Conservation (phyloP, 148 eudicot genomes). For the Pouteria glomerata region DNA sequence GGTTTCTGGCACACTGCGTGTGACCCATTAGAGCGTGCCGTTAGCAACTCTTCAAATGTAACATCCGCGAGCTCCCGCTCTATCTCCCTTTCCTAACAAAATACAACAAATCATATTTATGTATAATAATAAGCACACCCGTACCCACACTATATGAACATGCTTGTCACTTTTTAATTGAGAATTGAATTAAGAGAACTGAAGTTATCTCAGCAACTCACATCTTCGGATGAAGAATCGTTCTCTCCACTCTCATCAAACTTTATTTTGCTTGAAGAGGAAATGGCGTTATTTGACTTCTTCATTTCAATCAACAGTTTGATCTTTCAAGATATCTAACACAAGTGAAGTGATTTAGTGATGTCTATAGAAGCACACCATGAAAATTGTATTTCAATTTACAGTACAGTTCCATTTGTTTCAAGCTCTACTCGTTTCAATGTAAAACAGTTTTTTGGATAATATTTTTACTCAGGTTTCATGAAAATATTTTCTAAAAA, state of each 20-base stretch:
- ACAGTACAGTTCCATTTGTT: no score
- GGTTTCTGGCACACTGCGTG: constrained; percentile 39
- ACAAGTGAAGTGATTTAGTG: no score
- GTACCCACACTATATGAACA: no score
- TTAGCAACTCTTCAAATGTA: constrained; percentile 74
- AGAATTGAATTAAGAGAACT: not conserved
- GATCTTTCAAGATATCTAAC: no score
- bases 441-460: no score
- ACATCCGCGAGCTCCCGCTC: constrained; percentile 67
- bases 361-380: no score
- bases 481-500: no score
- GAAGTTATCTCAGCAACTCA: constrained; percentile 21
- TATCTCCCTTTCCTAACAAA: constrained; percentile 52
- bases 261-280: constrained; percentile 50
- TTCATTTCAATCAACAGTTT: constrained; percentile 38
- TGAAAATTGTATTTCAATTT: no score
- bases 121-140: not conserved
- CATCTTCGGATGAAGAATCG: constrained; percentile 55
- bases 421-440: no score
- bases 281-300: constrained; percentile 16
- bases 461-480: no score
- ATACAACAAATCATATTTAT: not conserved
- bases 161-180: not conserved
- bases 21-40: constrained; percentile 75
- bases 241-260: constrained; percentile 46